phyloP scores from a whole-genome alignment of 306 rosid genomes.

The Trifolium dubium region DNA sequence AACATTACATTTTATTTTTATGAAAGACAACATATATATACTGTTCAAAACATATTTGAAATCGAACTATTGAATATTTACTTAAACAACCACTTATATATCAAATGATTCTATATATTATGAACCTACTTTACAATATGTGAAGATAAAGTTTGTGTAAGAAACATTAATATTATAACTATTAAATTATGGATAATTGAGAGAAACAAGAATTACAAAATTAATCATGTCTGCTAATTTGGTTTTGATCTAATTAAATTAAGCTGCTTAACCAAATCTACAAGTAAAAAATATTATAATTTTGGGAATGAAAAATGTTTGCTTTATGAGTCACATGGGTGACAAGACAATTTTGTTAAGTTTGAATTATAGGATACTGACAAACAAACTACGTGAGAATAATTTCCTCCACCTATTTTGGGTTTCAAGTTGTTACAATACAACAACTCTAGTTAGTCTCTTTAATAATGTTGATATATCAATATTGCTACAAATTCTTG shows the following conservation, averaged over 20 bases:
- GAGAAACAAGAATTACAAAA: conserved; percentile 21
- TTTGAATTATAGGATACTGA: conserved; percentile 24
- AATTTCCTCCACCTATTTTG: conserved; percentile 33
- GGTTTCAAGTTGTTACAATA: conserved; percentile 23
- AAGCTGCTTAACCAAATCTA: not conserved
- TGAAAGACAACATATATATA: too few relatives aligned
- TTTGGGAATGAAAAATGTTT: not conserved
- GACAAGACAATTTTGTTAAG: conserved; percentile 17
- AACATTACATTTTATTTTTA: too few relatives aligned
- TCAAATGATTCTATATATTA: not conserved
- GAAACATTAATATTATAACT: conserved; percentile 4
- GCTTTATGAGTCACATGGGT: conserved; percentile 38
- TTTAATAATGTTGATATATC: not conserved
- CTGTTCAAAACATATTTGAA: too few relatives aligned
- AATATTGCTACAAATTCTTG: too few relatives aligned
- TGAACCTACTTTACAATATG: not conserved
- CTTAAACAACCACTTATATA: too few relatives aligned
- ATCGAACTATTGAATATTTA: too few relatives aligned
- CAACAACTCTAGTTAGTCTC: not conserved
- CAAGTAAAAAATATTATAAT: not conserved
- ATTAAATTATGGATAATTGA: not conserved
- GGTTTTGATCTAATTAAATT: not conserved
- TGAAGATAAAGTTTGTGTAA: not conserved
- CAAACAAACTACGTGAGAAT: conserved; percentile 27
- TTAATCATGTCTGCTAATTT: not conserved